These are phyloP conservation scores for Bullera alba DNA, from an alignment of 768 basidiomycete genomes.

Conservation along the genomic window DNA sequence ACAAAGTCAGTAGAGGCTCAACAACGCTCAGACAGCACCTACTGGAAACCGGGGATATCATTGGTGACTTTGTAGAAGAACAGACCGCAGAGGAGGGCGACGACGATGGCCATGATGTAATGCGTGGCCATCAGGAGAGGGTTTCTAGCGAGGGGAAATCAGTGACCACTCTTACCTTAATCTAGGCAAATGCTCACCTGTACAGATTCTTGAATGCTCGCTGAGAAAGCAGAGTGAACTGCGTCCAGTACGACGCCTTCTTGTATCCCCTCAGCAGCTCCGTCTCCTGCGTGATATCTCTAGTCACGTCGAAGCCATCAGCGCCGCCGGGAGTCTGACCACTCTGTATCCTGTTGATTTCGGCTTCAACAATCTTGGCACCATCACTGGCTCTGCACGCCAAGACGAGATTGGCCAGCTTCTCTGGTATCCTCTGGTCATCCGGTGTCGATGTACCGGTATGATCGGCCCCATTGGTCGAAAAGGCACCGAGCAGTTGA, in stretches of 20 bases:
- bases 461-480: conserved; percentile 2
- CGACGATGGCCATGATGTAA: conserved; percentile 71
- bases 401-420: conserved; percentile 64
- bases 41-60: conserved; percentile 96
- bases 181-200: conserved; percentile 46
- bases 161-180: not conserved
- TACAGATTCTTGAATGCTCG: conserved; percentile 98
- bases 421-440: conserved; percentile 41
- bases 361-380: conserved; percentile 56
- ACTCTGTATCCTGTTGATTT: conserved; percentile 52
- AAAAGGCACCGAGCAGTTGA: conserved; percentile 33
- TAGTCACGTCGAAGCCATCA: conserved; percentile 50
- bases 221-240: conserved; percentile 90
- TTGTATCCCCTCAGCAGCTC: conserved; percentile 49
- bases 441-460: conserved; percentile 37
- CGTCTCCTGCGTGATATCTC: conserved; percentile 63
- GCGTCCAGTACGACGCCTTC: conserved; percentile 77
- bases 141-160: conserved; percentile 50
- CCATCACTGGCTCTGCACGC: conserved; percentile 65
- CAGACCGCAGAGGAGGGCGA: conserved; percentile 88
- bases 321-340: conserved; percentile 39
- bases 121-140: conserved; percentile 85
- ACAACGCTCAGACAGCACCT: conserved; percentile 52
- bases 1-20: not conserved
- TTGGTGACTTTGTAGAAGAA: conserved; percentile 85